These are phyloP conservation scores for Hyaloperonospora brassicae DNA, from an alignment of 352 stramenopile species.

Conservation along the genomic window DNA sequence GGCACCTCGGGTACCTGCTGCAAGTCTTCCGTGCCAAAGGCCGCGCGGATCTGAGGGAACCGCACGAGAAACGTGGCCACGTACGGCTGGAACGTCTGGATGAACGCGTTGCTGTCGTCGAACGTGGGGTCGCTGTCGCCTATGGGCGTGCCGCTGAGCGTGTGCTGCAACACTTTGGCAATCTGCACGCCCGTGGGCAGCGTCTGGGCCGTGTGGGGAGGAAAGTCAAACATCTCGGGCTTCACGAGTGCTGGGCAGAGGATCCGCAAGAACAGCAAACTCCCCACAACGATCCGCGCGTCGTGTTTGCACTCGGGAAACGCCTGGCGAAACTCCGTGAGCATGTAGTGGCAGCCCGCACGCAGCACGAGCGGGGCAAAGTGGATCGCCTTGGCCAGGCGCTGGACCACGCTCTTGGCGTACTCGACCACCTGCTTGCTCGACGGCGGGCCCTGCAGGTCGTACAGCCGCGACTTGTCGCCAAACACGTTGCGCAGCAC, in stretches of 20 bases:
- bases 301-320: slow-evolving; percentile 60
- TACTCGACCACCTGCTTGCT: slow-evolving; percentile 43
- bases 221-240: slow-evolving; percentile 72
- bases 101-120: slow-evolving; percentile 51
- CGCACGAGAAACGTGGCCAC: slow-evolving; percentile 51
- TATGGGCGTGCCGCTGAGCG: slow-evolving; percentile 50
- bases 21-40: slow-evolving; percentile 21
- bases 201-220: slow-evolving; percentile 41
- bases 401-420: slow-evolving; percentile 54
- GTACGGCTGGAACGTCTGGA: slow-evolving; percentile 52
- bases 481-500: slow-evolving; percentile 69
- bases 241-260: slow-evolving; percentile 75
- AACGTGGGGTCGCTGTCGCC: slow-evolving; percentile 40
- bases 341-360: slow-evolving; percentile 59
- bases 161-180: slow-evolving; percentile 75
- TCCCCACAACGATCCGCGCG: slow-evolving; percentile 64
- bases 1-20: slow-evolving; percentile 16
- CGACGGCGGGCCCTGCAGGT: slow-evolving; percentile 16
- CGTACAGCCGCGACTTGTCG: slow-evolving; percentile 51
- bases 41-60: slow-evolving; percentile 47
- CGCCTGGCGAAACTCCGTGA: slow-evolving; percentile 57
- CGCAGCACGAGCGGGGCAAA: slow-evolving; percentile 67
- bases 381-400: slow-evolving; percentile 61
- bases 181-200: slow-evolving; percentile 58
- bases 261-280: slow-evolving; percentile 67